phyloP scores from a whole-genome alignment of 345 rosid genomes.

The Arabidopsis suecica region DNA sequence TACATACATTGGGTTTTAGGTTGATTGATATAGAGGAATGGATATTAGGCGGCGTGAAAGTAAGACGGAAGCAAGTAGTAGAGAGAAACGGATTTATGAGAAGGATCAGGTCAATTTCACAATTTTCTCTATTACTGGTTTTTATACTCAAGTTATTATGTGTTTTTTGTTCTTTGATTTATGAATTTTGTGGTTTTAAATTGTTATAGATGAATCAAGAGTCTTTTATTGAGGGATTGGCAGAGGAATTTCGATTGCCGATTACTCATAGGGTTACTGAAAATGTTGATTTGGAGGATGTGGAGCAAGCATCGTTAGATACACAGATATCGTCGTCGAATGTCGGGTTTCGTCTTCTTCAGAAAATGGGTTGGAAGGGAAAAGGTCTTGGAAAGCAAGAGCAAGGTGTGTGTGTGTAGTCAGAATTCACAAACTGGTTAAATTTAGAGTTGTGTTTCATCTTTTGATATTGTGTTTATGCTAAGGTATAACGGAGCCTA shows the following conservation, averaged over 20 bases:
- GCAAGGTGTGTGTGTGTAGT: slow-evolving; percentile 62
- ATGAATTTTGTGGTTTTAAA: neutral
- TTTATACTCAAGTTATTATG: neutral
- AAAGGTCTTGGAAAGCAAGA: slow-evolving; percentile 96
- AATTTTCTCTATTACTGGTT: neutral
- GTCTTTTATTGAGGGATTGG: slow-evolving; percentile 66
- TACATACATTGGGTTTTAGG: neutral
- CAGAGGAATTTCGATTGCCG: slow-evolving; percentile 79
- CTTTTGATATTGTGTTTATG: slow-evolving; percentile 13
- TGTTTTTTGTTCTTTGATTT: neutral
- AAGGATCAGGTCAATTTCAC: slow-evolving; percentile 51
- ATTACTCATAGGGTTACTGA: slow-evolving; percentile 73
- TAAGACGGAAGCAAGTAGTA: slow-evolving; percentile 50
- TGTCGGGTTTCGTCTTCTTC: slow-evolving; percentile 92
- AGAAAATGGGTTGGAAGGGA: slow-evolving; percentile 99
- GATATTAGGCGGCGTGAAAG: slow-evolving; percentile 47
- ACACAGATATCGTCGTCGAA: slow-evolving; percentile 81
- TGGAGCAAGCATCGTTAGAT: slow-evolving; percentile 89
- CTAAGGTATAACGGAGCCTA: slow-evolving; percentile 84
- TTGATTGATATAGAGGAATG: slow-evolving; percentile 47
- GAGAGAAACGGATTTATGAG: slow-evolving; percentile 51
- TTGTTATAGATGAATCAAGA: slow-evolving; percentile 57
- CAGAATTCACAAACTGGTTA: neutral
- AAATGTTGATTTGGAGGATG: slow-evolving; percentile 85
- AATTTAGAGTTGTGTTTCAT: neutral